A percentile compares a stretch with the other conserved stretches of the same genome.
These are phyloP conservation scores for Rhizopogon rudus DNA, from an alignment of 768 basidiomycete species.

Conservation along the genomic window DNA sequence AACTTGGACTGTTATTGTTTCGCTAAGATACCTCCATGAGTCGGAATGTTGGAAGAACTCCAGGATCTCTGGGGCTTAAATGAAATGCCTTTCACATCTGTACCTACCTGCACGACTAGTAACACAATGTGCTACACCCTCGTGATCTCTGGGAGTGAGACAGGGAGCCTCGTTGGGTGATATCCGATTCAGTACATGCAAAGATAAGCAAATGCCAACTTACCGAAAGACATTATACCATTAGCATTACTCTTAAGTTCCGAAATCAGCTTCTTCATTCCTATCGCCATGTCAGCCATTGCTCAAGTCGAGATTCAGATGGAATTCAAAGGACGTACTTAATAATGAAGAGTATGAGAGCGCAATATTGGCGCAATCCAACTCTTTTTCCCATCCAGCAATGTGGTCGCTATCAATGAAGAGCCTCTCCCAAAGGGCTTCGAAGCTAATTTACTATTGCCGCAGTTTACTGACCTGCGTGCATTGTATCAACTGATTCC, in stretches of 20 bases:
- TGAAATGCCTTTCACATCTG: not conserved
- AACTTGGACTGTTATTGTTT: not conserved
- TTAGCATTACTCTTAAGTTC: not conserved
- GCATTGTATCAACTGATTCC: not conserved
- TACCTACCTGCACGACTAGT: not conserved
- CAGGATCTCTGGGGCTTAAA: not conserved
- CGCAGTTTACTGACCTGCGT: not conserved
- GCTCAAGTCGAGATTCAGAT: not conserved
- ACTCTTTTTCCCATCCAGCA: not conserved
- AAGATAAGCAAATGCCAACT: not conserved
- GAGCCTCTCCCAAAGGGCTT: not conserved
- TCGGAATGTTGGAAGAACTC: not conserved
- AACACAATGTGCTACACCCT: not conserved
- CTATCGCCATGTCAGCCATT: not conserved
- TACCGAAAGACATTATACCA: not conserved
- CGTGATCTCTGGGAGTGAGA: not conserved
- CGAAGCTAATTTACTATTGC: not conserved
- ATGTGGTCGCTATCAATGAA: not conserved
- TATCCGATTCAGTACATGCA: not conserved
- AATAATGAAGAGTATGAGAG: too few relatives aligned
- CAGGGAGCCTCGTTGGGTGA: not conserved
- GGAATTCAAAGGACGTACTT: not conserved
- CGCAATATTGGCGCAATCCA: not conserved
- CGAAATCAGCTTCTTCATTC: not conserved
- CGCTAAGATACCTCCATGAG: not conserved